A percentile compares a stretch with the other conserved stretches of the same genome.
These are phyloP conservation scores for Aspergillus sp. DNA, from an alignment of 2,329 filamentous ascomycete genomes.

Conservation along the genomic window DNA sequence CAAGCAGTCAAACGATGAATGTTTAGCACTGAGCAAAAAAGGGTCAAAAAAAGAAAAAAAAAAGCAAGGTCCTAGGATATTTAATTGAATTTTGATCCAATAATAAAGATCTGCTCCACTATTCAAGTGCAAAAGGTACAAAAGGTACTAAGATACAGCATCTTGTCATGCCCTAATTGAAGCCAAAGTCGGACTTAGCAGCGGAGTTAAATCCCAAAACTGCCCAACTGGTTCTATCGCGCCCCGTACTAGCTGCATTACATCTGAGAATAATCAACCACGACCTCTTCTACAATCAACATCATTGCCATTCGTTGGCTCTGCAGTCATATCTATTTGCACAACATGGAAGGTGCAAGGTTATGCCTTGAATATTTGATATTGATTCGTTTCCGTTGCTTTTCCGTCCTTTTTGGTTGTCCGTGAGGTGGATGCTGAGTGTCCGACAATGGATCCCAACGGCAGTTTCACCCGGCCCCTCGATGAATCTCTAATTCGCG, in stretches of 20 bases:
- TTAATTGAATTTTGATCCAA: not conserved
- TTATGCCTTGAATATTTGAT: not conserved
- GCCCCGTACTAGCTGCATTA: not conserved
- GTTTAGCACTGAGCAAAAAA: too few species aligned
- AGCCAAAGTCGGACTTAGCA: not conserved
- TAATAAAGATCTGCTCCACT: not conserved
- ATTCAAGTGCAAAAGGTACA: not conserved
- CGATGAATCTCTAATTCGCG: conserved; percentile 34
- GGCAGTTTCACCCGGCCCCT: conserved; percentile 23
- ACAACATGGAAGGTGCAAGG: conserved; percentile 1
- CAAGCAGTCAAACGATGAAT: too few species aligned
- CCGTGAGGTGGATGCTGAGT: conserved; percentile 7
- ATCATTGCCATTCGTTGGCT: not conserved
- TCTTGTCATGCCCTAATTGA: not conserved
- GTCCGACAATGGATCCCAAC: conserved; percentile 22
- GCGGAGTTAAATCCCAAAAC: not conserved
- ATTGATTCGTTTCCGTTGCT: conserved; percentile 1
- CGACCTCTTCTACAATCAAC: not conserved
- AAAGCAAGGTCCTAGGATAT: not conserved
- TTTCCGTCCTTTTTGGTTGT: conserved; percentile 7
- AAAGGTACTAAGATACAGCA: too few species aligned
- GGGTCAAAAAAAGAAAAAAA: not conserved
- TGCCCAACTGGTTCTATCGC: not conserved
- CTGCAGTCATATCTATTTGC: conserved; percentile 1
- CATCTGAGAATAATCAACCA: not conserved